phyloP scores from a whole-genome alignment of 139 green algal species.

The Picochlorum sp. region DNA sequence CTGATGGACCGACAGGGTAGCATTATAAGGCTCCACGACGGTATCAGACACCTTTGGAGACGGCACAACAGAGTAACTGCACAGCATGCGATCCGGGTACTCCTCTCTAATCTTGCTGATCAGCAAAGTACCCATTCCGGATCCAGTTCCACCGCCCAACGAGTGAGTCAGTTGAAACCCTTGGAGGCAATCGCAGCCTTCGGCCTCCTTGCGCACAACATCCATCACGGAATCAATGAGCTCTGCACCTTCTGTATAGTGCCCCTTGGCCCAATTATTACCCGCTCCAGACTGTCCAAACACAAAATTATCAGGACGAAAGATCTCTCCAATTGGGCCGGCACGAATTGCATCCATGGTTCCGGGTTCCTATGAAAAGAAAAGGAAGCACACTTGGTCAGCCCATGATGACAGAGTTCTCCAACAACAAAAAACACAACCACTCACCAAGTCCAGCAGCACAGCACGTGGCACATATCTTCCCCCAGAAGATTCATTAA shows the following conservation, averaged over 20 bases:
- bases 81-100: constrained; percentile 95
- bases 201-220: constrained; percentile 94
- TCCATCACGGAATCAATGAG: constrained; percentile 96
- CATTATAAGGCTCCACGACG: constrained; percentile 83
- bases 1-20: constrained; percentile 77
- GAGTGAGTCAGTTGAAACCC: constrained; percentile 92
- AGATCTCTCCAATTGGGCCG: constrained; percentile 79
- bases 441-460: constrained; percentile 91
- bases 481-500: constrained; percentile 76
- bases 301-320: constrained; percentile 74
- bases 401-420: neutral
- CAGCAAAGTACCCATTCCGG: constrained; percentile 95
- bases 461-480: constrained; percentile 89
- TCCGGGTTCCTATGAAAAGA: too few species aligned
- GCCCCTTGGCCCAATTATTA: constrained; percentile 99
- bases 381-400: neutral
- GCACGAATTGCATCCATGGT: constrained; percentile 85
- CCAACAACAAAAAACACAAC: constrained; percentile 10
- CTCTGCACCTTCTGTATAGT: constrained; percentile 98
- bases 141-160: constrained; percentile 86
- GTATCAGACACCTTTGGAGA: constrained; percentile 89
- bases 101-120: constrained; percentile 98
- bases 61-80: constrained; percentile 95
- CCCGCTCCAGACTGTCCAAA: constrained; percentile 87
- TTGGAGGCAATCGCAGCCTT: constrained; percentile 94